These are phyloP conservation scores for Dendrobium huoshanense DNA, from an alignment of 106 monocot species.

Conservation along the genomic window DNA sequence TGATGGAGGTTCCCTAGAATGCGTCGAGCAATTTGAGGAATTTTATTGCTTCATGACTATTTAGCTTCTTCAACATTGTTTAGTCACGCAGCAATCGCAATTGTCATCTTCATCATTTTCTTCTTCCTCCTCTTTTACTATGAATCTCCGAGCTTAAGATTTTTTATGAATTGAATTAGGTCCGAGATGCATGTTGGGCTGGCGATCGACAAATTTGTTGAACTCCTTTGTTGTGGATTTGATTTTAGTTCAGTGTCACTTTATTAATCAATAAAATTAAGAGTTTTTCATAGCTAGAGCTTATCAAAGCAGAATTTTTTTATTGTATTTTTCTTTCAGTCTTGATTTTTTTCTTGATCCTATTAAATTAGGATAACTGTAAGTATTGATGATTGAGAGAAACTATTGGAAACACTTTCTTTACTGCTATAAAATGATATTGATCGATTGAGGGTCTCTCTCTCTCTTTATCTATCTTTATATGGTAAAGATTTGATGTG, in stretches of 20 bases:
- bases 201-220: background rate
- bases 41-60: conserved; percentile 48
- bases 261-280: background rate
- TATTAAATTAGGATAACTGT: no score
- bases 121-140: background rate
- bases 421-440: no score
- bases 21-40: conserved; percentile 60
- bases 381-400: no score
- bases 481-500: no score
- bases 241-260: background rate
- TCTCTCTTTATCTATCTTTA: no score
- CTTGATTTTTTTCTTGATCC: no score
- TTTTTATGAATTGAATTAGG: background rate
- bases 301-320: background rate
- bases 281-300: background rate
- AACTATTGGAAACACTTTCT: no score
- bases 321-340: no score
- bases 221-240: background rate
- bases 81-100: conserved; percentile 23
- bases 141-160: background rate
- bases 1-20: conserved; percentile 48
- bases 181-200: background rate
- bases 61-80: conserved; percentile 77
- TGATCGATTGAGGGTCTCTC: no score
- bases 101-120: background rate